These are phyloP conservation scores for Leptographium lundbergii DNA, from an alignment of 2,329 filamentous ascomycete genomes.

Conservation along the genomic window DNA sequence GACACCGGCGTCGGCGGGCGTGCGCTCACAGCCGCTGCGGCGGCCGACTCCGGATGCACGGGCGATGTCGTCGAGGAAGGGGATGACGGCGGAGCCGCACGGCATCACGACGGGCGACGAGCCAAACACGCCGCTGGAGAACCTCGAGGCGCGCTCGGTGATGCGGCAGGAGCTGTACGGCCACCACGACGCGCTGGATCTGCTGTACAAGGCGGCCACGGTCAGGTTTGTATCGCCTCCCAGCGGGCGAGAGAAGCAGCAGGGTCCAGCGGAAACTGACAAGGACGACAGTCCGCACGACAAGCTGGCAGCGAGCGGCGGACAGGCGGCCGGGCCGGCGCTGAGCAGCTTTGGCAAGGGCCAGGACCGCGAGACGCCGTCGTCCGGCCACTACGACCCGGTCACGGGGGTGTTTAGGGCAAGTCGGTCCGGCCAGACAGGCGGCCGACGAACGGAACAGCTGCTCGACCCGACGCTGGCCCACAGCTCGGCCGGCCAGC, in stretches of 20 bases:
- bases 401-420: constrained; percentile 8
- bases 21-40: constrained; percentile 51
- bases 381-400: background rate
- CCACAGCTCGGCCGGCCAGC: constrained; percentile 32
- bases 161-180: constrained; percentile 70
- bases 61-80: constrained; percentile 15
- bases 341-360: background rate
- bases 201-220: constrained; percentile 77
- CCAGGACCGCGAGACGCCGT: background rate
- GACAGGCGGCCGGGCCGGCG: background rate
- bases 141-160: constrained; percentile 50
- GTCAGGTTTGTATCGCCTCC: constrained; percentile 29
- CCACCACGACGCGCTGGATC: constrained; percentile 81
- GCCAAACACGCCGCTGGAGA: constrained; percentile 49
- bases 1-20: constrained; percentile 53
- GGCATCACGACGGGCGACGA: constrained; percentile 31
- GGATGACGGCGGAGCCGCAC: constrained; percentile 11
- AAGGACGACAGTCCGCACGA: background rate
- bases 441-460: constrained; percentile 17
- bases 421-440: constrained; percentile 11
- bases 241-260: too few relatives aligned
- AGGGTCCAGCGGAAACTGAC: too few relatives aligned
- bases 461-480: constrained; percentile 33
- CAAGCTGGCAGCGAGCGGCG: background rate
- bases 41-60: constrained; percentile 31